A percentile compares a stretch with the other conserved stretches of the same genome.
Evolutionary conservation across 495 filamentous ascomycete species (phyloP).

Genomic region (Durotheca rogersii): DNA sequence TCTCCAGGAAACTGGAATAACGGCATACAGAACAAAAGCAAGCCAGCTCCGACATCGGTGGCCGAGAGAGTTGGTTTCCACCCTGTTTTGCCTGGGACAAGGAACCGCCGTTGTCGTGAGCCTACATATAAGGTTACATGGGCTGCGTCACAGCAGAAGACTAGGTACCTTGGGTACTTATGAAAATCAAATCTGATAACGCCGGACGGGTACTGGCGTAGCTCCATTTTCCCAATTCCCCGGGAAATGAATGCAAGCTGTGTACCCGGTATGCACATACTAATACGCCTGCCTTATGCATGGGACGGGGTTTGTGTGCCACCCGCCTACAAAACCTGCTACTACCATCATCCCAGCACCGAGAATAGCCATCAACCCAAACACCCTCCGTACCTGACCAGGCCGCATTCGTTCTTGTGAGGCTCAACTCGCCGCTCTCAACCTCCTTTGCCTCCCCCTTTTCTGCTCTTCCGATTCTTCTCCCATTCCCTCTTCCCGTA

Average conservation of each 20-base stretch:
- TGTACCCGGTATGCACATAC: conserved; percentile 1
- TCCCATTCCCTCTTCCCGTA: neutral
- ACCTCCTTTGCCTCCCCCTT: neutral
- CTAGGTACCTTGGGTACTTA: neutral
- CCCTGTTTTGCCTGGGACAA: no score
- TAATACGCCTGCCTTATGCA: neutral
- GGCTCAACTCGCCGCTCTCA: conserved; percentile 11
- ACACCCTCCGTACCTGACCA: no score
- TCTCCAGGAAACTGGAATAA: no score
- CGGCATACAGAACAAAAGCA: neutral
- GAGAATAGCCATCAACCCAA: no score
- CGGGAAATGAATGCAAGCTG: conserved; percentile 20
- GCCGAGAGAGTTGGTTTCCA: neutral
- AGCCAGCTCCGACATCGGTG: neutral
- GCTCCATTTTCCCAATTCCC: conserved; percentile 22
- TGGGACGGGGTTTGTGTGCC: neutral
- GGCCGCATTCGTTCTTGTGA: no score
- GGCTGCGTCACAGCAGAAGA: neutral
- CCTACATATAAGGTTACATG: neutral
- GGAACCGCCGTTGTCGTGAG: neutral
- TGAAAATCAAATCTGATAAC: no score
- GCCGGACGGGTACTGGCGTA: no score
- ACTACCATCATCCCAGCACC: neutral
- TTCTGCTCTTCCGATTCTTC: conserved; percentile 3
- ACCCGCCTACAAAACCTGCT: neutral